Conservation (phyloP, 2,329 filamentous ascomycete genomes). For the Fusarium sp. region DNA sequence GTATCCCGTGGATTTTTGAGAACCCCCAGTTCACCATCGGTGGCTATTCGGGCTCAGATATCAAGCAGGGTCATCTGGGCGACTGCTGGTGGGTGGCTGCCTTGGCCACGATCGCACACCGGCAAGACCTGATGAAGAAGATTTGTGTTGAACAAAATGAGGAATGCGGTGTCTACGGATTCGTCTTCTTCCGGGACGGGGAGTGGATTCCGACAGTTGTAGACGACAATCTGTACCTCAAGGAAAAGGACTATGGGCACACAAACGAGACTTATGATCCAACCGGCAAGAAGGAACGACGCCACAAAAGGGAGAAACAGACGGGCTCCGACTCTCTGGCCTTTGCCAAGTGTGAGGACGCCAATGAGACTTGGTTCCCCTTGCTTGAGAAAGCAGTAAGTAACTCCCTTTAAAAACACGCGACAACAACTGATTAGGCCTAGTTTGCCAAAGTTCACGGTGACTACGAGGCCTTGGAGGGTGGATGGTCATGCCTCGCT, state of each 20-base stretch:
- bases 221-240: slow-evolving; percentile 70
- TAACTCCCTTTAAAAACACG: neutral
- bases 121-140: slow-evolving; percentile 71
- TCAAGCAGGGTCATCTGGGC: slow-evolving; percentile 63
- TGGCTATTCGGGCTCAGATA: slow-evolving; percentile 55
- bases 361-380: slow-evolving; percentile 80
- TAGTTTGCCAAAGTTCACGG: slow-evolving; percentile 79
- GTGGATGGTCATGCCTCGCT: slow-evolving; percentile 70
- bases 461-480: slow-evolving; percentile 75
- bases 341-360: slow-evolving; percentile 75
- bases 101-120: slow-evolving; percentile 75
- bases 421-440: slow-evolving; percentile 4
- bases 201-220: slow-evolving; percentile 79
- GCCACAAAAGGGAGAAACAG: slow-evolving; percentile 72
- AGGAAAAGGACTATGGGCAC: slow-evolving; percentile 55
- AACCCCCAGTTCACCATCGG: slow-evolving; percentile 55
- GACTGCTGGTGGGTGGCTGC: slow-evolving; percentile 82
- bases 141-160: slow-evolving; percentile 77
- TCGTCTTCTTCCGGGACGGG: slow-evolving; percentile 77
- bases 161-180: slow-evolving; percentile 77
- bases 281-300: slow-evolving; percentile 65
- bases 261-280: slow-evolving; percentile 51
- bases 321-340: slow-evolving; percentile 76
- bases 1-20: slow-evolving; percentile 58
- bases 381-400: slow-evolving; percentile 74